These are phyloP conservation scores for Pythium vanterpoolii DNA, from an alignment of 352 stramenopile species.

Conservation along the genomic window DNA sequence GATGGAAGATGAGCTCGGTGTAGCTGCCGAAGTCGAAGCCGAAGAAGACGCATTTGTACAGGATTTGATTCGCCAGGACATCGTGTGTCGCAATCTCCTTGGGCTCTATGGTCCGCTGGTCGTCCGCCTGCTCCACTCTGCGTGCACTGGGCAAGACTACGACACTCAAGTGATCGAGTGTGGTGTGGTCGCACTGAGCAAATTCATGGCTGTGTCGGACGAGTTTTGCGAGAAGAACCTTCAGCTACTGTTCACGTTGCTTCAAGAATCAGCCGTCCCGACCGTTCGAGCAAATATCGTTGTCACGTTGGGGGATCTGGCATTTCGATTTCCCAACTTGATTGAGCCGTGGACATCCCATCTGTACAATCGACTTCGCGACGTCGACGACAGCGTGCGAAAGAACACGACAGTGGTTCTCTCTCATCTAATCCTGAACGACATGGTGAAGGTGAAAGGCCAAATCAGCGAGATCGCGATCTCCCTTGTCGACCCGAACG, in stretches of 20 bases:
- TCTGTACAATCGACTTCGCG: constrained; percentile 93
- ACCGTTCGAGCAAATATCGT: constrained; percentile 95
- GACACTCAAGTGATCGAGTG: constrained; percentile 88
- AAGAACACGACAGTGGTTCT: constrained; percentile 97
- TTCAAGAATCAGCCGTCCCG: constrained; percentile 67
- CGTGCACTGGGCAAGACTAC: constrained; percentile 61
- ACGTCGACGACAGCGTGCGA: constrained; percentile 89
- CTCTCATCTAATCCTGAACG: constrained; percentile 98
- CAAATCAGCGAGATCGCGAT: constrained; percentile 95
- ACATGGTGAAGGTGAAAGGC: constrained; percentile 99
- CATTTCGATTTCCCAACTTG: constrained; percentile 97
- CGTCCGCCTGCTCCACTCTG: constrained; percentile 76
- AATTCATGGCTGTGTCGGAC: constrained; percentile 97
- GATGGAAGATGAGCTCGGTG: constrained; percentile 93
- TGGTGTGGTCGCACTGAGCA: constrained; percentile 94
- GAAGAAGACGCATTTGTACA: constrained; percentile 92
- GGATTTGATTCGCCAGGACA: constrained; percentile 89
- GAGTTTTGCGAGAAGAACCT: constrained; percentile 96
- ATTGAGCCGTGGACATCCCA: constrained; percentile 97
- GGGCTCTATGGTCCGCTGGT: constrained; percentile 91
- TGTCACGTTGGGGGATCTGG: constrained; percentile 95
- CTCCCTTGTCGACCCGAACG: constrained; percentile 92
- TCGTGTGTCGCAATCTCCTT: constrained; percentile 91
- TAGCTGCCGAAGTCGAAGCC: constrained; percentile 87
- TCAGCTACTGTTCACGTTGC: constrained; percentile 92